phyloP scores from a whole-genome alignment of 2,329 filamentous ascomycete genomes.

The Lachnellula arida region DNA sequence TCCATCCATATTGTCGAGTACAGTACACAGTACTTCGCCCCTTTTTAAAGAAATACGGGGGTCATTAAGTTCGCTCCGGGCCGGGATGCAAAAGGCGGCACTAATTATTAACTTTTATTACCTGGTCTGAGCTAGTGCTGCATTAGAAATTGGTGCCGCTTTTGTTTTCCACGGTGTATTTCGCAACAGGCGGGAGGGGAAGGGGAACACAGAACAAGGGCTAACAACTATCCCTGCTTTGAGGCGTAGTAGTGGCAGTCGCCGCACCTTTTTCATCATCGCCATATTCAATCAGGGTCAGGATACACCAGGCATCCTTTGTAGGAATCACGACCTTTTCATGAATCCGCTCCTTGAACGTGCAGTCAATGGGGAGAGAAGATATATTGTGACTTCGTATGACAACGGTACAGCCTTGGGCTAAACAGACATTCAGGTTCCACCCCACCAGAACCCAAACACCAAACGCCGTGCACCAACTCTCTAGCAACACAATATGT shows the following conservation, averaged over 20 bases:
- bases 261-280: not conserved
- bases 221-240: not conserved
- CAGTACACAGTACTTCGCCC: too few relatives aligned
- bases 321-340: not conserved
- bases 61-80: too few relatives aligned
- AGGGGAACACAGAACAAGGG: too few relatives aligned
- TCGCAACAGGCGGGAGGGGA: too few relatives aligned
- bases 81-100: too few relatives aligned
- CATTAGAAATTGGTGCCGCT: too few relatives aligned
- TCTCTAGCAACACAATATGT: conserved; percentile 22
- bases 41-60: too few relatives aligned
- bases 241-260: not conserved
- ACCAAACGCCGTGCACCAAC: not conserved
- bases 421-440: not conserved
- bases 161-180: too few relatives aligned
- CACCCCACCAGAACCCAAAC: conserved; percentile 4
- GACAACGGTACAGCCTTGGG: not conserved
- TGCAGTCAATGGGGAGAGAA: not conserved
- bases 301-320: not conserved
- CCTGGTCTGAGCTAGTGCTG: too few relatives aligned
- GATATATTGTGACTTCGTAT: not conserved
- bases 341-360: not conserved
- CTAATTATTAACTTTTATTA: too few relatives aligned
- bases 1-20: too few relatives aligned
- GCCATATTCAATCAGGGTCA: not conserved